Conservation (phyloP, 345 rosid genomes). For the Camelina neglecta region DNA sequence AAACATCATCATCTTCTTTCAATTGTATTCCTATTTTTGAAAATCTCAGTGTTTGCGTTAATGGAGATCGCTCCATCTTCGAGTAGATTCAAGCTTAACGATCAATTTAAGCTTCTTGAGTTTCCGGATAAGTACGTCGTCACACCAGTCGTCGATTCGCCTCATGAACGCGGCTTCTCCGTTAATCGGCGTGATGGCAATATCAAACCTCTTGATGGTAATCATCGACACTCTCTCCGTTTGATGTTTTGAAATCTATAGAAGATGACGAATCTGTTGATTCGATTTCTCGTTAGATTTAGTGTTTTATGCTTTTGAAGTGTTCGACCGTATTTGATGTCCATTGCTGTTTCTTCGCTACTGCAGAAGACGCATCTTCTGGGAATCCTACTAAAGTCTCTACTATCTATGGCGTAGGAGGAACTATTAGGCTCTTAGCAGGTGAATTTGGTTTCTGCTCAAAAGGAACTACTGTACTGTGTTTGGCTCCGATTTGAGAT, state of each 20-base stretch:
- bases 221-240: not conserved
- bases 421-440: conserved; percentile 83
- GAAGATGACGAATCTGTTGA: not conserved
- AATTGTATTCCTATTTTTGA: not conserved
- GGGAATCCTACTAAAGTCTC: conserved; percentile 57
- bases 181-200: conserved; percentile 72
- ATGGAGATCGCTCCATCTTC: conserved; percentile 57
- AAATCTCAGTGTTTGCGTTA: conserved; percentile 6
- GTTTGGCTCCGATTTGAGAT: not conserved
- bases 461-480: not conserved
- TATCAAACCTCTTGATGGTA: conserved; percentile 62
- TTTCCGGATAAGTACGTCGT: conserved; percentile 76
- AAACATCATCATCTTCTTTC: not conserved
- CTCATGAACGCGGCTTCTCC: conserved; percentile 80
- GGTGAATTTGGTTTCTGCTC: conserved; percentile 50
- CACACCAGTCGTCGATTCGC: conserved; percentile 58
- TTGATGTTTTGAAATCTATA: not conserved
- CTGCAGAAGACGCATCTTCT: conserved; percentile 53
- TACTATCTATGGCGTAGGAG: conserved; percentile 79
- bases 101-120: conserved; percentile 72
- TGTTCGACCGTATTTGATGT: not conserved
- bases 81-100: conserved; percentile 68
- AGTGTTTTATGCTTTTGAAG: not conserved
- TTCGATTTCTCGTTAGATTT: conserved; percentile 8
- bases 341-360: not conserved